Percentiles rank a stretch among this genome's conserved stretches.
These are phyloP conservation scores for Yarrowia sp. DNA, from an alignment of 805 yeast genomes.

Conservation along the genomic window DNA sequence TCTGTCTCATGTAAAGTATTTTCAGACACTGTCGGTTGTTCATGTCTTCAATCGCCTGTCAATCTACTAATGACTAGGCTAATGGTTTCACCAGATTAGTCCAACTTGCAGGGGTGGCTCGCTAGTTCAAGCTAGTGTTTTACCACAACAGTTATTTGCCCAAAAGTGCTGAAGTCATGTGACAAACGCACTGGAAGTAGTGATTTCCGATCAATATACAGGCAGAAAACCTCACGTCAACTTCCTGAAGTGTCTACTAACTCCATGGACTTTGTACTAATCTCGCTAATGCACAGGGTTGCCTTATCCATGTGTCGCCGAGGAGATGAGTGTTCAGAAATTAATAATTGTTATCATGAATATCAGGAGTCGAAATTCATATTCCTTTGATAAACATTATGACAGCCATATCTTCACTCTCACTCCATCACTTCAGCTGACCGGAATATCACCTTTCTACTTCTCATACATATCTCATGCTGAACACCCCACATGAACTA, in stretches of 20 bases:
- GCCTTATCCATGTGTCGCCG: background rate
- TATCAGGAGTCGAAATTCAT: no score
- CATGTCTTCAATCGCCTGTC: background rate
- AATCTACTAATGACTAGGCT: background rate
- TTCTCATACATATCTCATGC: background rate
- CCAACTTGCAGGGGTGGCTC: slow-evolving; percentile 12
- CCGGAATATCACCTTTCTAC: no score
- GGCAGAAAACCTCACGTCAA: background rate
- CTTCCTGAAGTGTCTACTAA: background rate
- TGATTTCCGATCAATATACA: no score
- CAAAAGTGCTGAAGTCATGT: no score
- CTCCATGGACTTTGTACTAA: background rate
- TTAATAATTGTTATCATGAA: no score
- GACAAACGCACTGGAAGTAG: no score
- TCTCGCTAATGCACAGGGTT: background rate
- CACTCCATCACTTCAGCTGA: no score
- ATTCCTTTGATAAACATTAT: no score
- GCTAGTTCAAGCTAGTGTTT: background rate
- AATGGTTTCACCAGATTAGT: slow-evolving; percentile 4
- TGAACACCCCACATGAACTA: background rate
- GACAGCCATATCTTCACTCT: background rate
- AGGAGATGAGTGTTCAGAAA: background rate
- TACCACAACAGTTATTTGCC: background rate
- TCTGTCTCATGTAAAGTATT: no score
- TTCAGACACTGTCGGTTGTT: no score